Base-by-base conservation (phyloP, 2,329 filamentous ascomycete species). In the Trichoderma lentiforme region DNA sequence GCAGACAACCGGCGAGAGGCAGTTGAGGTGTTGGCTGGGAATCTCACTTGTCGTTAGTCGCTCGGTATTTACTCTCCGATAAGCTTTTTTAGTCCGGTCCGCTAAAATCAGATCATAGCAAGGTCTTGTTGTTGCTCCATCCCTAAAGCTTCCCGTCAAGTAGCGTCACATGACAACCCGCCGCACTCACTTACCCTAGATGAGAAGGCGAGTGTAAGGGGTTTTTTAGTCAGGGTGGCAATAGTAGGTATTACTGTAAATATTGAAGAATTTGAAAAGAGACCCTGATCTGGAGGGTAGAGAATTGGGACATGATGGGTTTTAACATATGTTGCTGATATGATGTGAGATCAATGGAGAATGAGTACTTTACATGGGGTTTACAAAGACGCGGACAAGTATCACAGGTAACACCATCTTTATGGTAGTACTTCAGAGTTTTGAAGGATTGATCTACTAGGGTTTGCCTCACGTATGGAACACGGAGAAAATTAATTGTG, bases 31-130 rank as follows among this genome's bases (percentile, higher is more conserved):
- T 39, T 57, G 18, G 30, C 14, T 39, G 28, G 9, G 18, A 30
- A 61, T 69, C 56, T 47, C 26, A 21, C 36, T 68, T 47, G 67
- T 70, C 30, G 67, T 51, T 70, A 36, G 56, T 28, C 39, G 67
- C 24, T 70, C 30, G 56, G 36, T 62, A 70, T 62, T 62, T 36
- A 24, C 28, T 62, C 47, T 14, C 67, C 67, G 67, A 70, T 70
- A 70, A 70, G 67, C 67, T 70, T 70, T 70, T 70, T 70, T 70
- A 70, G 67, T 62, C 8, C 24, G 57, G 67, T 53, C 67, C 67
- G 67, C 56, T 70, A 70, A 28, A 51, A n/a, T n/a, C 18, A 11
- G 67, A 70, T 70, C 39, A 53, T 24, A 15, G 39, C 34, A 69
- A 60, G 36, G 66, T 39, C 57, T 62, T 53, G 12, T 32, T 36